Conservation (phyloP, 768 basidiomycete genomes). For the Rhizopogon vesiculosus region DNA sequence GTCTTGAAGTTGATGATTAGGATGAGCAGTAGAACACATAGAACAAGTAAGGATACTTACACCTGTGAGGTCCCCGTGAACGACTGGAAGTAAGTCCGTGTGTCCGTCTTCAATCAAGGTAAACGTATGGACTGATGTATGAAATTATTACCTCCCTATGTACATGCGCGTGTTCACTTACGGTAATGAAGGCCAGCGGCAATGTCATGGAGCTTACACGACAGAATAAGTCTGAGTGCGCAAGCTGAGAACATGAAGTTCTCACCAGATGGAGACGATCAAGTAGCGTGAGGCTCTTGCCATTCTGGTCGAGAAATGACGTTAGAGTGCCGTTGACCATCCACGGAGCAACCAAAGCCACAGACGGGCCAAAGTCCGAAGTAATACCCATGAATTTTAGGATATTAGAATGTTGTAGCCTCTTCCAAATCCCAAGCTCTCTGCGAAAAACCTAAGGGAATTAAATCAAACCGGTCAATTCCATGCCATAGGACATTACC, state of each 20-base stretch:
- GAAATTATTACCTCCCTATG: no score
- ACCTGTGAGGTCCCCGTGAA: constrained; percentile 6
- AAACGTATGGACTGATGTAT: not conserved
- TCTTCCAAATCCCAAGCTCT: constrained; percentile 18
- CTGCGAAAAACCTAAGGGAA: constrained; percentile 10
- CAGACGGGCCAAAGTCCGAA: constrained; percentile 14
- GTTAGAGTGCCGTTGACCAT: constrained; percentile 11
- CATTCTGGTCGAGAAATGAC: constrained; percentile 6
- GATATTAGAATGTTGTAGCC: constrained; percentile 15
- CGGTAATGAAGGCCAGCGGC: no score
- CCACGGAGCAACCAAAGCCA: constrained; percentile 18
- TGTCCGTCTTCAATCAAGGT: not conserved
- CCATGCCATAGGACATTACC: not conserved
- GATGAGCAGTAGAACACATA: not conserved
- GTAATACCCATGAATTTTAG: constrained; percentile 11
- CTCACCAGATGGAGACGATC: constrained; percentile 14
- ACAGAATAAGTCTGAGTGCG: no score
- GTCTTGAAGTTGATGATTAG: not conserved
- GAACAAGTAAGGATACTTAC: not conserved
- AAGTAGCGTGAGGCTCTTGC: not conserved
- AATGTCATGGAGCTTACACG: no score
- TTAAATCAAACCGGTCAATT: not conserved
- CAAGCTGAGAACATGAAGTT: no score
- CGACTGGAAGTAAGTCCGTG: not conserved
- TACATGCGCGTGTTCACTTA: no score